phyloP scores from a whole-genome alignment of 2,329 filamentous ascomycete species.

The Colletotrichum camelliae region DNA sequence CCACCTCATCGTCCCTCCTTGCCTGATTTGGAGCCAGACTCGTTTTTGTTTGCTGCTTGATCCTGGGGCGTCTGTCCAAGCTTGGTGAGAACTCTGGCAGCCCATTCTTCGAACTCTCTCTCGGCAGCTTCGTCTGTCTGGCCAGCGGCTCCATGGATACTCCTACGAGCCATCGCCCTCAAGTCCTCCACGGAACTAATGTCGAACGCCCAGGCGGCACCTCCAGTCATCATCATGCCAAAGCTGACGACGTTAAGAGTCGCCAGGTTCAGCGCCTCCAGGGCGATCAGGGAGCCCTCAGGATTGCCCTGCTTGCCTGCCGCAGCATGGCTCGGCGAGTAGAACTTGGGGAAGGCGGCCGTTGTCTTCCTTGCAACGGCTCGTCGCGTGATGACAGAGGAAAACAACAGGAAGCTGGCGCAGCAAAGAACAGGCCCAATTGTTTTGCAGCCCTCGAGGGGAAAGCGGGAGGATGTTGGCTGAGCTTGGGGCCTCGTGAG shows the following conservation, averaged over 20 bases:
- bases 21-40: slow-evolving; percentile 11
- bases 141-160: slow-evolving; percentile 36
- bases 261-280: slow-evolving; percentile 84
- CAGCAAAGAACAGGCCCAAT: slow-evolving; percentile 74
- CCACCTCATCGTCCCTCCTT: slow-evolving; percentile 17
- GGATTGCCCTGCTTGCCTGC: slow-evolving; percentile 47
- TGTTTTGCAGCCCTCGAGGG: slow-evolving; percentile 45
- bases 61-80: slow-evolving; percentile 36
- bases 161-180: slow-evolving; percentile 52
- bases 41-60: not conserved
- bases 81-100: slow-evolving; percentile 63
- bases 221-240: slow-evolving; percentile 76
- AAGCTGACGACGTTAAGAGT: slow-evolving; percentile 85
- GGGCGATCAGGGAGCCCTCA: slow-evolving; percentile 74
- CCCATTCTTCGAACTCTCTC: slow-evolving; percentile 66
- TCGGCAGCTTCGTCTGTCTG: slow-evolving; percentile 57
- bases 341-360: slow-evolving; percentile 72
- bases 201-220: slow-evolving; percentile 77
- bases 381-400: slow-evolving; percentile 73
- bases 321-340: slow-evolving; percentile 63
- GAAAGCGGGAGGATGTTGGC: slow-evolving; percentile 14
- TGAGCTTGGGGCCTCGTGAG: slow-evolving; percentile 21
- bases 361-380: slow-evolving; percentile 69
- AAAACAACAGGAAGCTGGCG: slow-evolving; percentile 75
- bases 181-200: slow-evolving; percentile 74